Evolutionary conservation across 2,329 filamentous ascomycete genomes (phyloP).

Genomic region (Colletotrichum melonis): DNA sequence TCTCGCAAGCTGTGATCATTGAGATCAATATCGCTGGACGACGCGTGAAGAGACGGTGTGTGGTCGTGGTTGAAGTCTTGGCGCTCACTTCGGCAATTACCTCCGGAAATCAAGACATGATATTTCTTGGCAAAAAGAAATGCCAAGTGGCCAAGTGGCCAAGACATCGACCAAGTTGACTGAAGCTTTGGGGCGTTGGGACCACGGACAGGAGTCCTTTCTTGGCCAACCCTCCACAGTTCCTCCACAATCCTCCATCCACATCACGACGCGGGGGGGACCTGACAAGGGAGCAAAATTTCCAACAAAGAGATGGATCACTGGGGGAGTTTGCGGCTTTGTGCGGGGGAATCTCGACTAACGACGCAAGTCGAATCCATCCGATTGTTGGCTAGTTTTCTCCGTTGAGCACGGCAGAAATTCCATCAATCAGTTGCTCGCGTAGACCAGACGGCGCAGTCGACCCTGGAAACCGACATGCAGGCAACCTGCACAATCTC

Average conservation of each 20-base stretch:
- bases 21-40: background rate
- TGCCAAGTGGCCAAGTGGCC: slow-evolving; percentile 12
- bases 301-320: slow-evolving; percentile 22
- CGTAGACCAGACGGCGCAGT: background rate
- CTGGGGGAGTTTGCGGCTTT: slow-evolving; percentile 17
- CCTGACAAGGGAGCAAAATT: background rate
- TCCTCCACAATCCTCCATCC: background rate
- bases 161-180: slow-evolving; percentile 2
- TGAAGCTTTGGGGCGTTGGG: slow-evolving; percentile 29
- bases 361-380: slow-evolving; percentile 16
- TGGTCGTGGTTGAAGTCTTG: background rate
- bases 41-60: background rate
- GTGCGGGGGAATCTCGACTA: slow-evolving; percentile 22
- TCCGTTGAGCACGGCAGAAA: slow-evolving; percentile 24
- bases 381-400: slow-evolving; percentile 19
- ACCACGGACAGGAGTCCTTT: slow-evolving; percentile 11
- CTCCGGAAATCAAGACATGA: background rate
- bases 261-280: slow-evolving; percentile 7
- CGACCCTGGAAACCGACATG: slow-evolving; percentile 15
- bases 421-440: slow-evolving; percentile 29
- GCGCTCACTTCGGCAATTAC: background rate
- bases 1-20: background rate
- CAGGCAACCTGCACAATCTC: slow-evolving; percentile 31
- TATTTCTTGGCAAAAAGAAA: background rate
- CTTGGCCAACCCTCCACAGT: slow-evolving; percentile 17